Base-by-base conservation (phyloP, 2,329 filamentous ascomycete species). In the Fusarium camptoceras region DNA sequence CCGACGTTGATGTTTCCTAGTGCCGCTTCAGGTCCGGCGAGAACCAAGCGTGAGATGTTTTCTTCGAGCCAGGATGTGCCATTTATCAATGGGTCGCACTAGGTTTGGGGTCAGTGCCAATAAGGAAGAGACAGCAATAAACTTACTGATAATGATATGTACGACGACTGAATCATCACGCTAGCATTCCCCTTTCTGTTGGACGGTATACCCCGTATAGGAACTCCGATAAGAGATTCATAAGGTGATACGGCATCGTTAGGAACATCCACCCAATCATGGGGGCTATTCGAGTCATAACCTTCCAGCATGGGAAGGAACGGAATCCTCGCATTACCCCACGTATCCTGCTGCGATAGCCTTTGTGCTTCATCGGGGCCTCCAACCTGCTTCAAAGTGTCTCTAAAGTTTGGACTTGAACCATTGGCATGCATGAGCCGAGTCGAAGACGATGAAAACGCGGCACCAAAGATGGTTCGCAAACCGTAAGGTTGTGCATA, bases 251-350 rank as follows among this genome's bases (percentile, higher is more conserved):
- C 18, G 1, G 41, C 9, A 30, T 37, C 22, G 14, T 8, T 20
- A 0, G 41, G 28, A 9, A 55, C 28, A 6, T 34, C 16, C 2
- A 55, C 41, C 51, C 51, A 55, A 4, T 11, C 20, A 12, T 37
- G 22, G 3, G 51, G 22, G 6, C 22, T 9, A 3, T 16, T n/a
- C 1, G 22, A 27, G 4, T 55, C 7, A 16, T 55, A 55, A 7
- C 53, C 42, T 0, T 27, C 28, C 2, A 63, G n/a, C 11, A 39
- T n/a, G 14, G 48, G 20, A 18, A 55, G 14, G 22, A 31, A 37
- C 11, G 44, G 15, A 43, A 63, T 8, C n/a, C 34, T n/a, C n/a
- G 22, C 16, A 30, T 58, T 43, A 7, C 30, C 27, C 42, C 59
- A 59, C 22, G 15, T 4, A 43, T 53, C 50, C 37, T 53, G 50